Conservation (phyloP, 2,329 filamentous ascomycete species). For the Cryphonectria parasitica region DNA sequence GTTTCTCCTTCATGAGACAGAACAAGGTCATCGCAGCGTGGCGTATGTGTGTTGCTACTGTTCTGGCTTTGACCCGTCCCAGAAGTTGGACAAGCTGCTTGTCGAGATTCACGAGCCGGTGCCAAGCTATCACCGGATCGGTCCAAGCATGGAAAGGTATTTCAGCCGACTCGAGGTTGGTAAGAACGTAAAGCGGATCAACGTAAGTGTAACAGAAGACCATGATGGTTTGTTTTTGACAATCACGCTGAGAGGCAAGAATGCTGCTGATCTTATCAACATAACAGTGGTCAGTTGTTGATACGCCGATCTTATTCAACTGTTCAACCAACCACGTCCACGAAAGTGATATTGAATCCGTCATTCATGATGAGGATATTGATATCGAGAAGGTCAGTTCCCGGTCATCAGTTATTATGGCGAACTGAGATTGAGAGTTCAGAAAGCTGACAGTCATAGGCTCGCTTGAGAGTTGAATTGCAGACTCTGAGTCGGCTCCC, state of each 20-base stretch:
- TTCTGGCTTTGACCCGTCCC: conserved; percentile 54
- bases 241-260: background rate
- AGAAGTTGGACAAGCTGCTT: conserved; percentile 53
- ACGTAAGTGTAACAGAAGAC: conserved; percentile 42
- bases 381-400: conserved; percentile 43
- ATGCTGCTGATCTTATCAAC: conserved; percentile 6
- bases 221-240: background rate
- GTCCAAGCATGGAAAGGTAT: conserved; percentile 58
- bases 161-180: conserved; percentile 53
- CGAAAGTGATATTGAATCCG: conserved; percentile 35
- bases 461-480: conserved; percentile 51
- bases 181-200: conserved; percentile 53
- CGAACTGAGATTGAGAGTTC: background rate
- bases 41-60: conserved; percentile 59
- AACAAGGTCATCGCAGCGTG: conserved; percentile 46
- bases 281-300: conserved; percentile 53
- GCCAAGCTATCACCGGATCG: conserved; percentile 59
- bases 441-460: conserved; percentile 32
- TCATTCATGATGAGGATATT: conserved; percentile 42
- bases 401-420: too few relatives aligned
- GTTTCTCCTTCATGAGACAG: conserved; percentile 51
- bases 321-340: conserved; percentile 44
- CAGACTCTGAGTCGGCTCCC: conserved; percentile 57
- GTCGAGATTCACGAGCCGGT: conserved; percentile 56
- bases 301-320: conserved; percentile 46